A percentile compares a stretch with the other conserved stretches of the same genome.
Evolutionary conservation across 2,329 filamentous ascomycete genomes (phyloP).

Genomic region (Metarhizium humberi): DNA sequence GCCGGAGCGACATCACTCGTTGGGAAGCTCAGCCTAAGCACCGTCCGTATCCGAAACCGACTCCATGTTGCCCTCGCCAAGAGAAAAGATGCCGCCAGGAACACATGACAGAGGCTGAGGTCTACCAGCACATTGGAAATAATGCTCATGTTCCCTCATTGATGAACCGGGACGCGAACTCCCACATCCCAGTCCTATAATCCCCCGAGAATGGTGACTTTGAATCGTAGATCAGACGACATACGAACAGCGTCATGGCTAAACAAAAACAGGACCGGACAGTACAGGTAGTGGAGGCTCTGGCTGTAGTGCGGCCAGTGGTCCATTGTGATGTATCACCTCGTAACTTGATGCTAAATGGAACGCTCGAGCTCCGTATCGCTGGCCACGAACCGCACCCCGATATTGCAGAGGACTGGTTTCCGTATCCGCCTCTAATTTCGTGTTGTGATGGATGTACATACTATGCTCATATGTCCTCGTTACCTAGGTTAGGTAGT

Average conservation of each 20-base stretch:
- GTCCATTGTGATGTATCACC: slow-evolving; percentile 31
- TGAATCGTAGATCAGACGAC: neutral
- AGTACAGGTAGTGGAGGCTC: slow-evolving; percentile 22
- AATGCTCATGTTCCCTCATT: neutral
- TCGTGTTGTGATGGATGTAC: too few species aligned
- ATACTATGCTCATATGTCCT: too few species aligned
- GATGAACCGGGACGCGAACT: slow-evolving; percentile 1
- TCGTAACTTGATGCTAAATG: slow-evolving; percentile 27
- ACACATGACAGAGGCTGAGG: neutral
- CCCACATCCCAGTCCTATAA: neutral
- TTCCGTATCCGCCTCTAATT: too few species aligned
- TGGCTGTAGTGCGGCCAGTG: slow-evolving; percentile 21
- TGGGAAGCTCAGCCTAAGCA: slow-evolving; percentile 11
- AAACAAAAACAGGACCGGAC: slow-evolving; percentile 14
- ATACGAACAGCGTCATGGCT: neutral
- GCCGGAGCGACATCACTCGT: slow-evolving; percentile 10
- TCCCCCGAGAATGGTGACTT: neutral
- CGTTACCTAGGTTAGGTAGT: too few species aligned
- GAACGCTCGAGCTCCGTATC: slow-evolving; percentile 23
- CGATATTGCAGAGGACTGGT: too few species aligned
- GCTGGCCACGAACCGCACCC: slow-evolving; percentile 9
- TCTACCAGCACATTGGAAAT: neutral
- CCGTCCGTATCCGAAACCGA: slow-evolving; percentile 12
- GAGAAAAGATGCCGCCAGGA: neutral
- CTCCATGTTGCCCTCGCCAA: slow-evolving; percentile 12